Evolutionary conservation across 2,329 filamentous ascomycete species (phyloP).

Genomic region (Proliferodiscus dingleyae): DNA sequence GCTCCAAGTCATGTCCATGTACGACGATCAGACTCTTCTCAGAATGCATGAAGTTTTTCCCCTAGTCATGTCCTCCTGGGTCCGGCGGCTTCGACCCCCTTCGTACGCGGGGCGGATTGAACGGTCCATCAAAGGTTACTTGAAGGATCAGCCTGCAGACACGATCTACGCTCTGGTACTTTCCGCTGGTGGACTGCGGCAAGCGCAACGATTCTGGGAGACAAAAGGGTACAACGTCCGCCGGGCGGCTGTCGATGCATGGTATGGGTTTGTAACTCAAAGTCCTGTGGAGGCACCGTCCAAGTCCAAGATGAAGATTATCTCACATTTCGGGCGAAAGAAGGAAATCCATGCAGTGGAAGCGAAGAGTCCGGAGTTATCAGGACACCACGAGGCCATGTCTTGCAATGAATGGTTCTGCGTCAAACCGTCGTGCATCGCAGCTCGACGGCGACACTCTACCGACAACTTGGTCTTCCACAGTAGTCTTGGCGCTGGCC

Average conservation of each 20-base stretch:
- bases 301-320: constrained; percentile 48
- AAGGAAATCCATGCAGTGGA: constrained; percentile 38
- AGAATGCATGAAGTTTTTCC: constrained; percentile 62
- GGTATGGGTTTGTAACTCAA: constrained; percentile 50
- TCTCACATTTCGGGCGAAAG: constrained; percentile 49
- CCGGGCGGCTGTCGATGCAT: constrained; percentile 53
- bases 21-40: constrained; percentile 58
- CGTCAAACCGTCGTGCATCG: constrained; percentile 29
- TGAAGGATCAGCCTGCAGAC: constrained; percentile 57
- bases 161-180: constrained; percentile 58
- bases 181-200: constrained; percentile 55
- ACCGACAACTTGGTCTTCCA: constrained; percentile 46
- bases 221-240: constrained; percentile 61
- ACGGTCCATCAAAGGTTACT: constrained; percentile 57
- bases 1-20: constrained; percentile 56
- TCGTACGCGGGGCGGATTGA: constrained; percentile 61
- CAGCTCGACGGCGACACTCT: constrained; percentile 21
- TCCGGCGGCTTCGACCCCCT: constrained; percentile 55
- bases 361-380: constrained; percentile 20
- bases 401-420: constrained; percentile 33
- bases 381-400: constrained; percentile 19
- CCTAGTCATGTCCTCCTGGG: constrained; percentile 59
- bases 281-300: constrained; percentile 35
- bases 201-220: constrained; percentile 61
- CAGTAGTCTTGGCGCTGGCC: constrained; percentile 55